Evolutionary conservation across 2,329 filamentous ascomycete species (phyloP), one percentile per base, ranked within the genome.

Genomic region (Fusarium napiforme): DNA sequence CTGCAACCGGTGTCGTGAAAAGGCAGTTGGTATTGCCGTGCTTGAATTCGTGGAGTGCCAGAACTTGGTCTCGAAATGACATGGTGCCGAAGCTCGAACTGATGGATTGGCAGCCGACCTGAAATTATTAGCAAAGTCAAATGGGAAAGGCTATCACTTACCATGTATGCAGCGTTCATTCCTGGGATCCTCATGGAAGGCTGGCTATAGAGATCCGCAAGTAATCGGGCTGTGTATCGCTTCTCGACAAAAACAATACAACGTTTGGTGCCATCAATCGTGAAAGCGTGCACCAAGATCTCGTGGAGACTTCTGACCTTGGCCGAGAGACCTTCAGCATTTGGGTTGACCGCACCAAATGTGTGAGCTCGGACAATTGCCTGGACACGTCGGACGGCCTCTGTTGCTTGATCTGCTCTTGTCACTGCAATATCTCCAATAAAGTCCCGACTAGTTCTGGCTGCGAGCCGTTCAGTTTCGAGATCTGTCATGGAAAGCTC

Each of bases 211-310:
- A 97, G 84, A 47, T 92, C 90, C 2, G 88, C 84, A 4, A 99
- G 84, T 21, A 97, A 82, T 23, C 90, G 88, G 2, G 95, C 96
- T 1, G 94, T 96, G 72, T 93, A 90, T 45, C 95, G 87, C 79
- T 92, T 88, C 69, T 94, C 87, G 0, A 97, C 94, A 80, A 99
- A 98, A 1, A 98, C 89, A 62, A 99, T 97, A 78, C 94, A 97
- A 4, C 81, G 75, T n/a, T 71, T 76, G 5, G 76, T 74, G 9
- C 61, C 40, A 23, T 91, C 91, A 34, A 87, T 85, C 11, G 90
- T 85, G 76, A 95, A 98, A 56, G 92, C 87, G 12, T 89, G 81
- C 7, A 81, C 79, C 2, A 98, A 84, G 62, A 91, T 89, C 5
- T 84, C 78, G 28, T 90, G 80, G 1, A 98, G 87, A 9, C 86